Evolutionary conservation across 2,329 filamentous ascomycete genomes (phyloP).

Genomic region (Diaporthe vexans): DNA sequence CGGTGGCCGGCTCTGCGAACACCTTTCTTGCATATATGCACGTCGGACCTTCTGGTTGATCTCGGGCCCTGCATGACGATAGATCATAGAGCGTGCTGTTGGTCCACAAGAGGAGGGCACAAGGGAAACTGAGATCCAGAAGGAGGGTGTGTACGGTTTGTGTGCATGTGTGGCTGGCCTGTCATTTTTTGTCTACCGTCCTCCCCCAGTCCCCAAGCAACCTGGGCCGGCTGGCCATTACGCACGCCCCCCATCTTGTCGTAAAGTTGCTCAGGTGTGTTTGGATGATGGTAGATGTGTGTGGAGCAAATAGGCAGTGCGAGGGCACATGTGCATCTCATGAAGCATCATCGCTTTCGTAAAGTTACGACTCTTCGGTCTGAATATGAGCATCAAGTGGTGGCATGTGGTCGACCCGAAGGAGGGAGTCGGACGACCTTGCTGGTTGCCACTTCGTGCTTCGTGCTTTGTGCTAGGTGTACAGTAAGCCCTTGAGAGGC

Average conservation of each 20-base stretch:
- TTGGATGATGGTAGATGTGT: background rate
- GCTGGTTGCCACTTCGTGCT: slow-evolving; percentile 2
- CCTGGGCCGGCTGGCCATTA: background rate
- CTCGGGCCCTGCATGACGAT: slow-evolving; percentile 34
- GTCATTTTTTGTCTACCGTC: background rate
- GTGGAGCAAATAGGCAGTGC: slow-evolving; percentile 17
- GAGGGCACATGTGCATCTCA: slow-evolving; percentile 5
- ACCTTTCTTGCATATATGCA: slow-evolving; percentile 33
- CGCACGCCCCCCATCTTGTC: background rate
- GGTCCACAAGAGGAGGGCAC: background rate
- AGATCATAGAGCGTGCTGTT: slow-evolving; percentile 30
- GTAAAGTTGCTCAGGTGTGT: background rate
- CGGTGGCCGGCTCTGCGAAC: slow-evolving; percentile 25
- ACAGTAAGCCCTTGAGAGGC: slow-evolving; percentile 27
- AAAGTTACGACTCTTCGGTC: background rate
- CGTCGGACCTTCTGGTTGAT: slow-evolving; percentile 31
- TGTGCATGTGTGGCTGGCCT: background rate
- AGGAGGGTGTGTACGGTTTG: background rate
- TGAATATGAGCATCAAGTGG: background rate
- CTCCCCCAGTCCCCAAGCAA: background rate
- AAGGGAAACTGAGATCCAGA: background rate
- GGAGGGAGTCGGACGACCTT: background rate
- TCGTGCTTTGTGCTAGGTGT: background rate
- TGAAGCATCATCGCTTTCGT: slow-evolving; percentile 15
- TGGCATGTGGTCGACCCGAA: slow-evolving; percentile 4